phyloP scores from a whole-genome alignment of 495 filamentous ascomycete genomes.

The Penicillium ochrochloron region DNA sequence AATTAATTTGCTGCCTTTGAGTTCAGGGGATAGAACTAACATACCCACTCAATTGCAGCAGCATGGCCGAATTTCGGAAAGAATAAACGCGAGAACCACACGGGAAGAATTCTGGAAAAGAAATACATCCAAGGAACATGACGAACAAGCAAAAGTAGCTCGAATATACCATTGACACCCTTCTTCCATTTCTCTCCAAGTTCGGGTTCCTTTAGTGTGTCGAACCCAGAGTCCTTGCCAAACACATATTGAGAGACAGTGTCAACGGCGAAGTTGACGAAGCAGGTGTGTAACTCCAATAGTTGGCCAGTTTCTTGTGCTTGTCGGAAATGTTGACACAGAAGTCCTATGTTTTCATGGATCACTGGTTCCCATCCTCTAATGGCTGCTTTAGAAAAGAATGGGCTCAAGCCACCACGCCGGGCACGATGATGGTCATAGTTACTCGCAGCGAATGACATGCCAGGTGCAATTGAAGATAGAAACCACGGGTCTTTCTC shows the following conservation, averaged over 20 bases:
- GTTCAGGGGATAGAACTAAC: neutral
- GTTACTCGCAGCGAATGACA: neutral
- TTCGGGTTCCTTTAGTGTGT: neutral
- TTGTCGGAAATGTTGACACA: neutral
- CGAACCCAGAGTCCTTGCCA: neutral
- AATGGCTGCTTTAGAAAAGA: neutral
- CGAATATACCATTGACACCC: constrained; percentile 2
- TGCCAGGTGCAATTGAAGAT: neutral
- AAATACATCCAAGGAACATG: constrained; percentile 2
- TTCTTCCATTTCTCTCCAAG: neutral
- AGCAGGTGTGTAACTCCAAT: neutral
- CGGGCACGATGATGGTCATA: constrained; percentile 1
- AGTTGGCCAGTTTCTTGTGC: neutral
- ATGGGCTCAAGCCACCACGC: neutral
- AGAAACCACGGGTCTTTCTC: neutral
- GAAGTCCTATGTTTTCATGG: neutral
- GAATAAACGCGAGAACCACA: neutral
- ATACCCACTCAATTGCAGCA: neutral
- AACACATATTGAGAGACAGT: constrained; percentile 4
- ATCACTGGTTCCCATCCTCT: constrained; percentile 5
- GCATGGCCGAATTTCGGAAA: neutral
- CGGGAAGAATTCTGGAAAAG: neutral
- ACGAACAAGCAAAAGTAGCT: neutral
- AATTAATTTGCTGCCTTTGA: neutral
- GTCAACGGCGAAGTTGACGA: neutral